Evolutionary conservation across 257 asterid species (phyloP), one percentile per base, ranked within the genome.

Genomic region (Avicennia marina): DNA sequence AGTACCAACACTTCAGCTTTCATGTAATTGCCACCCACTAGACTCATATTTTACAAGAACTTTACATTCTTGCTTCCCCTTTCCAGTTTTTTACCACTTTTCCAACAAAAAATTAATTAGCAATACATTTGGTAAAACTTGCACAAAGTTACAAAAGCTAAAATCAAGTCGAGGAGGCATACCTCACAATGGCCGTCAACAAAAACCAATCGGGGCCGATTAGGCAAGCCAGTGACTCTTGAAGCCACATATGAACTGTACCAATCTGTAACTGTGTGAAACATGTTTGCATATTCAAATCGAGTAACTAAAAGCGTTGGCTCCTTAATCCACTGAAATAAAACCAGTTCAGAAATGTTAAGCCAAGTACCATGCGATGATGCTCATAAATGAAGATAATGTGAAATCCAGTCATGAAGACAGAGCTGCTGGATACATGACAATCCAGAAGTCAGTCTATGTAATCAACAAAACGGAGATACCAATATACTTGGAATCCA

Each of bases 171-270:
- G 22, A 42, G 29, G 69, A 44, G 38, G 42, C 69, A 25, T 82
- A 93, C 99, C 96, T 89, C 83, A 68, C 97, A 86, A 64, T 93
- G 99, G 41, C 99, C 99, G 70, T 93, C 99, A 18, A 93, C 69
- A 29, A 93, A 93, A 64, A 93, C 78, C 80, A 93, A 66, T 72
- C 77, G 94, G 32, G 99, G 99, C 38, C 99, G 90, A 60, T 66
- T 72, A 26, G 96, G 94, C 81, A 93, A 70, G 65, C 95, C 99
- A 42, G 88, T 84, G 64, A 93, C 99, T 65, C 96, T 69, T 24
- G 99, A 84, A 49, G 99, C 78, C 43, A 77, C 85, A 24, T 93
- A 93, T n/a, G 97, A 78, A 60, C 97, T 89, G 67, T 93, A 93
- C 97, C 97, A 93, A 70, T 93, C 99, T 15, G 99, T 93, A 56